Evolutionary conservation across 2,329 filamentous ascomycete species (phyloP), one percentile per base, ranked within the genome.

Genomic region (Passalora sequoiae): DNA sequence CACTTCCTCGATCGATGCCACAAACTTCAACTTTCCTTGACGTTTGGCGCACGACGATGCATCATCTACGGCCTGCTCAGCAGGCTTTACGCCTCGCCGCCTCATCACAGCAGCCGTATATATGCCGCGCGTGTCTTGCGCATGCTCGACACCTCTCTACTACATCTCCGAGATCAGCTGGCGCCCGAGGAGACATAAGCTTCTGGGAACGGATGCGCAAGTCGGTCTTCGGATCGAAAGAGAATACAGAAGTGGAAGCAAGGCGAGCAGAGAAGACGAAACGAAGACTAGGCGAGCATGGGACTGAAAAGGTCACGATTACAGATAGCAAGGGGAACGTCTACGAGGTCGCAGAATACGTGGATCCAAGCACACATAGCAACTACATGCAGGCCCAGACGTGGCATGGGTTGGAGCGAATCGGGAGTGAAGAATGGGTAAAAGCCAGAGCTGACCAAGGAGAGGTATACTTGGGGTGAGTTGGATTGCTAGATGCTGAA

Each of bases 391-490:
- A 67, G 13, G 70, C 75, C 19, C 60, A 59, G 24, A 71, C 65
- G 3, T 77, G 75, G 73, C 65, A 76, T 40, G 73, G 72, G 0
- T 60, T 84, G 46, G 68, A 75, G 51, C 65, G 63, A 38, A 67
- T 83, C 24, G 81, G 81, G 27, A 65, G 66, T 5, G 69, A 71
- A 46, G 57, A 70, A 40, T 71, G 68, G 67, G 55, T 63, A 24
- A 59, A 58, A 49, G 50, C 63, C 43, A 56, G 57, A 24, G 56
- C 62, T 19, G 60, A 63, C 50, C 35, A 62, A 52, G 50, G 66
- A 56, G 60, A 67, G 62, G 51, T 55, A 53, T 59, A 62, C 53
- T 31, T 63, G 53, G 48, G 64, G 63, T 56, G 58, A 54, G 57
- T 58, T 16, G 2, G 8, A n/a, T n/a, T n/a, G n/a, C n/a, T n/a